These are phyloP conservation scores for Saccharomyces hybrid DNA, from an alignment of 1,139 yeast genomes.

Conservation along the genomic window DNA sequence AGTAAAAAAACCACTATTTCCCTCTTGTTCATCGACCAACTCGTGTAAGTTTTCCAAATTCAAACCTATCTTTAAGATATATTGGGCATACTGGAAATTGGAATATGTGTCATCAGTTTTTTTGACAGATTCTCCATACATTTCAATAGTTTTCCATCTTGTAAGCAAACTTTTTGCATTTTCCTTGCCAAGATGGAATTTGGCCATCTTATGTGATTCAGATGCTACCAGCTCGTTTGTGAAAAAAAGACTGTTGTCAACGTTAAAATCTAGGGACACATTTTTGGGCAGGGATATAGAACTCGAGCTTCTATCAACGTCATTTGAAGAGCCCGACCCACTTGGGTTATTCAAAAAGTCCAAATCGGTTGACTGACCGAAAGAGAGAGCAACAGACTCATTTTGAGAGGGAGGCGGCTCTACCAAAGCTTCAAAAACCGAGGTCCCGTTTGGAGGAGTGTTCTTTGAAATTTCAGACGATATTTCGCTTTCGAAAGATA, in stretches of 20 bases:
- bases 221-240: background rate
- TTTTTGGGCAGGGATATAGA: conserved; percentile 21
- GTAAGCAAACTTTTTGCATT: conserved; percentile 46
- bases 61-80: conserved; percentile 78
- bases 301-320: background rate
- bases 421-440: background rate
- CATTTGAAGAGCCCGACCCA: background rate
- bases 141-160: conserved; percentile 74
- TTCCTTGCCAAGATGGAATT: conserved; percentile 36
- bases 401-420: background rate
- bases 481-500: background rate
- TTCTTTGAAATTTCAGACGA: background rate
- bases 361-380: background rate
- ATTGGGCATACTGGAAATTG: conserved; percentile 84
- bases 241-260: background rate
- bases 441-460: background rate
- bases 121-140: conserved; percentile 78
- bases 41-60: conserved; percentile 36
- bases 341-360: background rate
- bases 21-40: background rate
- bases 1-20: background rate
- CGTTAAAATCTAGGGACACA: background rate
- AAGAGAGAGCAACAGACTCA: background rate
- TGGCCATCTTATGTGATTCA: background rate
- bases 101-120: conserved; percentile 78